phyloP scores from a whole-genome alignment of 306 rosid species.

The Casuarina cunninghamiana region DNA sequence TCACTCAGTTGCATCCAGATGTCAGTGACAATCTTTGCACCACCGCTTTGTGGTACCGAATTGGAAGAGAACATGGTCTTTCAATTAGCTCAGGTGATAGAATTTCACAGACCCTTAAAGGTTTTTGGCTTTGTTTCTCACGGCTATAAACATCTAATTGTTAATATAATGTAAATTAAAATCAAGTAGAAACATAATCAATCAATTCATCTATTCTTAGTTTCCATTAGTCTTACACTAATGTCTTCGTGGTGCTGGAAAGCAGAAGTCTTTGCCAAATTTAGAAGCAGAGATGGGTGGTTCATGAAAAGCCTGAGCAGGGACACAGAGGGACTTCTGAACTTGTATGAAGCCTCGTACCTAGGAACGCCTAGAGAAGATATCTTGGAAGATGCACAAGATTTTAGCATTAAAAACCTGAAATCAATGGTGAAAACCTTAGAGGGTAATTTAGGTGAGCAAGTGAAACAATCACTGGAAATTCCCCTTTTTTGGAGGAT shows the following conservation, averaged over 20 bases:
- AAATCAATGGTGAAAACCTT: background rate
- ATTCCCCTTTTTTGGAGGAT: constrained; percentile 27
- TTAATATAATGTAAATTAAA: background rate
- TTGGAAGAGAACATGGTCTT: constrained; percentile 26
- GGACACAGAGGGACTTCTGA: constrained; percentile 24
- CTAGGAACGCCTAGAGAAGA: constrained; percentile 30
- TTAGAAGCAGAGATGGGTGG: constrained; percentile 9
- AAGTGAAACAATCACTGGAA: constrained; percentile 16
- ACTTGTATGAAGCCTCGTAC: constrained; percentile 36
- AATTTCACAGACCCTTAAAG: background rate
- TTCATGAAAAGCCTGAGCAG: constrained; percentile 25
- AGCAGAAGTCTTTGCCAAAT: constrained; percentile 22
- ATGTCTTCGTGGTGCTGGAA: background rate
- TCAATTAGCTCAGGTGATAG: constrained; percentile 20
- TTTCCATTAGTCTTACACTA: background rate
- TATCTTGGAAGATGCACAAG: constrained; percentile 26
- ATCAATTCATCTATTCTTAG: no score
- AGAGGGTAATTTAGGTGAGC: background rate
- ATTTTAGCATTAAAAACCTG: constrained; percentile 12
- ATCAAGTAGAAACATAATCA: no score
- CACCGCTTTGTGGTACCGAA: constrained; percentile 15
- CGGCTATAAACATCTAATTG: background rate
- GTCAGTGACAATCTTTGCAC: background rate
- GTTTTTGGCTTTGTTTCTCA: no score
- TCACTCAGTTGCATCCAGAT: background rate